These are phyloP conservation scores for Phytopythium cucurbitacearum DNA, from an alignment of 352 stramenopile species.

Conservation along the genomic window DNA sequence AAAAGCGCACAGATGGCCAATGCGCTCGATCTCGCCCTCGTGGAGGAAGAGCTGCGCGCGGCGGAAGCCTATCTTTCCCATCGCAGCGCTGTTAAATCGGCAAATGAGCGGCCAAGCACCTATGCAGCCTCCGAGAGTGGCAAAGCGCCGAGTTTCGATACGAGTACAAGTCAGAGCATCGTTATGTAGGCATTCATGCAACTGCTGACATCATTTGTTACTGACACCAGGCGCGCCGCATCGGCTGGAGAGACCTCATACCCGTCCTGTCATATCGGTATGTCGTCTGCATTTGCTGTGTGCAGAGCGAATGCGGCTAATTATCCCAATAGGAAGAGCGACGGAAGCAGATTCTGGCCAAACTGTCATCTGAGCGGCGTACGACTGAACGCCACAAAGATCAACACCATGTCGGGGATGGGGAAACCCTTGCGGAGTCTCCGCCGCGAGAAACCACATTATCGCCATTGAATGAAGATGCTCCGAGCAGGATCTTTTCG, in stretches of 20 bases:
- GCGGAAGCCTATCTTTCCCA: slow-evolving; percentile 54
- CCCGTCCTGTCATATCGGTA: slow-evolving; percentile 34
- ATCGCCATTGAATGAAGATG: no score
- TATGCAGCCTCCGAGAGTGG: no score
- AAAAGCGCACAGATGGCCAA: slow-evolving; percentile 15
- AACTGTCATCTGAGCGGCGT: slow-evolving; percentile 55
- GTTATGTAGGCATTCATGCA: background rate
- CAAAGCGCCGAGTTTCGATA: no score
- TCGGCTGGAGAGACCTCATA: slow-evolving; percentile 25
- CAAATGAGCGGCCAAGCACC: no score
- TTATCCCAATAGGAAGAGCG: slow-evolving; percentile 35
- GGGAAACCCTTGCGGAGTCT: no score
- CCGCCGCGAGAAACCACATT: no score
- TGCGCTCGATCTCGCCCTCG: slow-evolving; percentile 44
- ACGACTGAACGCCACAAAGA: slow-evolving; percentile 15
- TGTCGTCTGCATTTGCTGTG: slow-evolving; percentile 1
- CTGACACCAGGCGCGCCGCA: slow-evolving; percentile 8
- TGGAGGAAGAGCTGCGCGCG: slow-evolving; percentile 60
- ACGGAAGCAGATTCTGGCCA: slow-evolving; percentile 57
- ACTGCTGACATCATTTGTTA: slow-evolving; percentile 1
- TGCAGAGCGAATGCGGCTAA: no score
- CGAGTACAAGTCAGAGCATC: no score
- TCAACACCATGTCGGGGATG: no score
- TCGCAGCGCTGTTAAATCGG: background rate
- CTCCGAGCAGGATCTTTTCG: no score